Evolutionary conservation across 2,329 filamentous ascomycete species (phyloP), one percentile per base, ranked within the genome.

Genomic region (Fusarium pininemorale): DNA sequence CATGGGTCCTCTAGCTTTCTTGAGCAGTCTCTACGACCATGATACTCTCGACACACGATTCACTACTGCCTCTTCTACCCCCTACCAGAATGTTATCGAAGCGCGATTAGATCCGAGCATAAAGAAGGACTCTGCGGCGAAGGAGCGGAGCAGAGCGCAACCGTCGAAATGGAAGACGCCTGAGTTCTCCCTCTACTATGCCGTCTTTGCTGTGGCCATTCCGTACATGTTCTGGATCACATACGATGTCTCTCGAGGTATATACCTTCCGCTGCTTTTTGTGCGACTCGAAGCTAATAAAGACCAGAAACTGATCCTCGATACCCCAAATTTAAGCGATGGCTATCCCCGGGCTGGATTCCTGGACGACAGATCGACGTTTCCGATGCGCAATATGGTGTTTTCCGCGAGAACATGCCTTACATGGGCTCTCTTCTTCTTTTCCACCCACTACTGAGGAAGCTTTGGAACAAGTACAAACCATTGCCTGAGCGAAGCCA

Each of bases 161-260:
- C 89, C 90, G 41, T 89, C 95, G 48, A 92, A 89, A 91, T 99
- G 96, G 96, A 90, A 88, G 30, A 97, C 95, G 0, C 88, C 89
- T 6, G 96, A 99, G 83, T 98, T 96, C 84, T 92, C 90, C 80
- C 77, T 95, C 61, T 98, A 99, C 85, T 93, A 91, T 76, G 54
- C 92, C 26, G 83, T 94, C 74, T 89, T 98, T 77, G 70, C 87
- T 37, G 80, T 89, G 11, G 87, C 86, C 63, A 87, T 98, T 32
- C 94, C 94, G 14, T 88, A 91, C 78, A 99, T 99, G 95, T 94
- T 98, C 83, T 97, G 94, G 86, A 87, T 92, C n/a, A 92, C 93
- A 15, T 93, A 95, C 75, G 90, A 94, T 83, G 94, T 97, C 51
- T 99, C 96, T 30, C 89, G 91, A 83, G 89, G 95, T 95, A 83